Evolutionary conservation across 192 early-diverging fungal species (phyloP).

Genomic region (Coemansia sp.): DNA sequence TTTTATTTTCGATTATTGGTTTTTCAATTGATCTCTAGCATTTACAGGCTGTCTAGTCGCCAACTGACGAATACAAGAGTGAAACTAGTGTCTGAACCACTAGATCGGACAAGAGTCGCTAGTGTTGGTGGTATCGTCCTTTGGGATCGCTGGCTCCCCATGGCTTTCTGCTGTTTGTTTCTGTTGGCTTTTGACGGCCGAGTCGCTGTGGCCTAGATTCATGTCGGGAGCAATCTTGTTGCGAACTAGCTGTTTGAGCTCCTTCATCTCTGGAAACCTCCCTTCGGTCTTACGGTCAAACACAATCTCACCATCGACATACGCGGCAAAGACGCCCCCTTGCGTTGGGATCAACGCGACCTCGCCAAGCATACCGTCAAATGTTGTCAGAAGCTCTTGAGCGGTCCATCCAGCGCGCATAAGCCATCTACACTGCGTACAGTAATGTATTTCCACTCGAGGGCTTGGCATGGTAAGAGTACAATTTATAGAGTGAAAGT

Average conservation of each 20-base stretch:
- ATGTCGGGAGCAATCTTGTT: conserved; percentile 66
- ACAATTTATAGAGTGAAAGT: not conserved
- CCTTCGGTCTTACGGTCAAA: conserved; percentile 69
- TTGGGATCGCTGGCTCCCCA: not conserved
- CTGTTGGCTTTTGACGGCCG: conserved; percentile 55
- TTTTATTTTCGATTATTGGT: not conserved
- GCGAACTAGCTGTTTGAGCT: conserved; percentile 70
- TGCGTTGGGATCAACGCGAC: conserved; percentile 67
- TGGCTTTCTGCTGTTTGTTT: not conserved
- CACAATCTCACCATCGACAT: conserved; percentile 39
- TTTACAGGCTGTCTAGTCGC: too few relatives aligned
- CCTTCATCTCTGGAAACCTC: conserved; percentile 76
- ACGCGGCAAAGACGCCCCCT: conserved; percentile 38
- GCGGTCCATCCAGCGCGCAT: conserved; percentile 69
- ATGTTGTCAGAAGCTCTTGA: conserved; percentile 72
- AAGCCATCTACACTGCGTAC: conserved; percentile 62
- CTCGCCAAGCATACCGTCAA: conserved; percentile 64
- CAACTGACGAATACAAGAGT: not conserved
- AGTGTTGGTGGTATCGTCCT: not conserved
- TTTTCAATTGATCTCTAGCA: not conserved
- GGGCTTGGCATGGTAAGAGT: conserved; percentile 11
- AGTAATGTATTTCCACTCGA: conserved; percentile 58
- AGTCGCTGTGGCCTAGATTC: conserved; percentile 71
- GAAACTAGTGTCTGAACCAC: not conserved
- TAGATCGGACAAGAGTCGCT: conserved; percentile 5